Conservation (phyloP, 352 stramenopile genomes). For the Globisporangium cylindrosporum region DNA sequence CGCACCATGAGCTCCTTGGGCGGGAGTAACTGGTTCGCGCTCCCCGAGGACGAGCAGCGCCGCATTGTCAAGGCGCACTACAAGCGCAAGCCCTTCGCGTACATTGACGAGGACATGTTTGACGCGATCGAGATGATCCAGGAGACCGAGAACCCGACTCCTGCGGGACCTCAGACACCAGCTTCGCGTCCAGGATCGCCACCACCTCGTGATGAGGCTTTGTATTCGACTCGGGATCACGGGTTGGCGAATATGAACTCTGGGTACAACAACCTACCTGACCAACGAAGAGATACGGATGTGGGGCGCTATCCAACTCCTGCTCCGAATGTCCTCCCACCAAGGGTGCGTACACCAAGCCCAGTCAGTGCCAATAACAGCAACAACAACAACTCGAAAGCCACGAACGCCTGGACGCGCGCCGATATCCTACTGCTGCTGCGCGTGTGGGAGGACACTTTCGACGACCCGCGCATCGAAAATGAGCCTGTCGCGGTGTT, state of each 20-base stretch:
- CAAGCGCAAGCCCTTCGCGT: conserved; percentile 19
- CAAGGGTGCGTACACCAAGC: neutral
- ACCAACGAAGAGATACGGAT: neutral
- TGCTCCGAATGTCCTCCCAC: neutral
- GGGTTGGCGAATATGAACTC: neutral
- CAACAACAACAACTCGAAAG: conserved; percentile 7
- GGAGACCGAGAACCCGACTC: conserved; percentile 1
- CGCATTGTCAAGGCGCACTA: conserved; percentile 16
- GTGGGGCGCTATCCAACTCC: neutral
- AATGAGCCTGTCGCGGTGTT: conserved; percentile 11
- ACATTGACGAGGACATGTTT: conserved; percentile 19
- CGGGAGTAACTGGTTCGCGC: conserved; percentile 3
- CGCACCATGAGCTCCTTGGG: conserved; percentile 10
- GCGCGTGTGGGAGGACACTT: conserved; percentile 14
- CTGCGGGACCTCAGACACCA: neutral
- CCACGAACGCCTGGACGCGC: conserved; percentile 16
- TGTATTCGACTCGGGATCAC: conserved; percentile 1
- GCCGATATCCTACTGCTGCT: conserved; percentile 14
- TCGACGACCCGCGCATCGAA: conserved; percentile 11
- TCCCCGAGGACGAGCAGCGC: conserved; percentile 7
- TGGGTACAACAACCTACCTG: neutral
- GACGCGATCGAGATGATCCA: conserved; percentile 18
- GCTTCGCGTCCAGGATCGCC: neutral
- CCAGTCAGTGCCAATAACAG: neutral
- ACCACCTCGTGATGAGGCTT: neutral